Base-by-base conservation (phyloP, 2,329 filamentous ascomycete species). In the Microdochium nivale region DNA sequence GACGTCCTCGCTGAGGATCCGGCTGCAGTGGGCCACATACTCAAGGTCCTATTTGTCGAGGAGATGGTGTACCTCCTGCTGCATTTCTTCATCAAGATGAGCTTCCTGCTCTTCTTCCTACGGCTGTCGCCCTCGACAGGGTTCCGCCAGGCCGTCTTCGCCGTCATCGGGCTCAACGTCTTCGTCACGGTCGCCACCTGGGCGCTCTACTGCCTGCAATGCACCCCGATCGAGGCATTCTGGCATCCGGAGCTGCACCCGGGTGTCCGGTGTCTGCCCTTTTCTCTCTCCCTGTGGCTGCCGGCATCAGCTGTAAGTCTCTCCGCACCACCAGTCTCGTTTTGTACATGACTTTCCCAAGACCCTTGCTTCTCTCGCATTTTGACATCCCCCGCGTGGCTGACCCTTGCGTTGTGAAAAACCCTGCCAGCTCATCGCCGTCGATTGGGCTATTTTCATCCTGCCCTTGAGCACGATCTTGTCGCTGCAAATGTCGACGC, bases 391-490 rank as follows among this genome's bases (percentile, higher is more conserved):
- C n/a, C n/a, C n/a, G n/a, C n/a, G n/a, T n/a, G n/a, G n/a, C n/a
- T n/a, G n/a, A n/a, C n/a, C n/a, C n/a, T n/a, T n/a, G n/a, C n/a
- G n/a, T n/a, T n/a, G n/a, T n/a, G n/a, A n/a, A n/a, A n/a, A n/a
- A n/a, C n/a, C n/a, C n/a, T n/a, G n/a, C n/a, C 48, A 54, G 52
- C 50, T 43, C 32, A 52, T 59, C 9, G 46, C 53, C 46, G 53
- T 55, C n/a, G 63, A 60, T 32, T 50, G 59, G 8, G 43, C 59
- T 8, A 59, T 67, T 16, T 51, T 66, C 11, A 46, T 66, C 13
- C 57, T 64, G 1, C 66, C 65, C 2, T 54, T 62, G 57, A 76
- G 71, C 4, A 71, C 74, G 1, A 63, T 71, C 51, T 74, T 69
- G 3, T 72, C 60, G 30, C 65, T 70, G 49, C 72, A 70, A 57